Percentiles rank a stretch among this genome's conserved stretches.
Evolutionary conservation across 306 rosid species (phyloP).

Genomic region (Vigna reflexopilosa): DNA sequence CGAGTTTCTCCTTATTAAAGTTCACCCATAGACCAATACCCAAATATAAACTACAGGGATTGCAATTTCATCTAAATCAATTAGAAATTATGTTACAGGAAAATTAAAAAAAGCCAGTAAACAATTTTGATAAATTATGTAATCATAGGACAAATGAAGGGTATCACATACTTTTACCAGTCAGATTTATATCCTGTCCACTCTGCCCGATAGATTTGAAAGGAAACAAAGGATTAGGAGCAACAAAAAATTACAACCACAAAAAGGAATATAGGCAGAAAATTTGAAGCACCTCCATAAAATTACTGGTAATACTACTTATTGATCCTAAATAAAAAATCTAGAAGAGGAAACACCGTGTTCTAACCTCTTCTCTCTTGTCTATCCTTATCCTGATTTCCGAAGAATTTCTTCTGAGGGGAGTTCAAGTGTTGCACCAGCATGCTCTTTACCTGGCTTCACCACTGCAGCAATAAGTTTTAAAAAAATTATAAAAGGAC

Average conservation of each 20-base stretch:
- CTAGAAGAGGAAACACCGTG: not conserved
- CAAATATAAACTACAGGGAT: not conserved
- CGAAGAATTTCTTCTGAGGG: slow-evolving; percentile 71
- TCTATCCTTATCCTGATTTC: slow-evolving; percentile 36
- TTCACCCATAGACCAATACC: no score
- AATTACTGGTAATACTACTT: slow-evolving; percentile 33
- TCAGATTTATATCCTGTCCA: slow-evolving; percentile 15
- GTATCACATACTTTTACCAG: slow-evolving; percentile 14
- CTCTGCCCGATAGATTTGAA: slow-evolving; percentile 26
- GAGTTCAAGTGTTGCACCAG: slow-evolving; percentile 90
- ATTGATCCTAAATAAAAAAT: slow-evolving; percentile 37
- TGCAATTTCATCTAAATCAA: slow-evolving; percentile 18
- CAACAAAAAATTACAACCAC: slow-evolving; percentile 24
- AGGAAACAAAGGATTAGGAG: slow-evolving; percentile 20
- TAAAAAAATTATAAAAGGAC: not conserved
- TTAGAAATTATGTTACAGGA: slow-evolving; percentile 2
- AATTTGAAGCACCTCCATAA: slow-evolving; percentile 27
- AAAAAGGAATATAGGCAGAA: slow-evolving; percentile 33
- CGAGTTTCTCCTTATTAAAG: no score
- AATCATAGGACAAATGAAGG: slow-evolving; percentile 42
- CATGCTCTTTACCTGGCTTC: slow-evolving; percentile 81
- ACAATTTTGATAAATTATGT: slow-evolving; percentile 4
- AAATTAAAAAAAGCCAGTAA: not conserved
- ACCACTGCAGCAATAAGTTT: slow-evolving; percentile 60
- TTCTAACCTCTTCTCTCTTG: slow-evolving; percentile 44